Base-by-base conservation (phyloP, 345 rosid species). In the Anacardium occidentale region DNA sequence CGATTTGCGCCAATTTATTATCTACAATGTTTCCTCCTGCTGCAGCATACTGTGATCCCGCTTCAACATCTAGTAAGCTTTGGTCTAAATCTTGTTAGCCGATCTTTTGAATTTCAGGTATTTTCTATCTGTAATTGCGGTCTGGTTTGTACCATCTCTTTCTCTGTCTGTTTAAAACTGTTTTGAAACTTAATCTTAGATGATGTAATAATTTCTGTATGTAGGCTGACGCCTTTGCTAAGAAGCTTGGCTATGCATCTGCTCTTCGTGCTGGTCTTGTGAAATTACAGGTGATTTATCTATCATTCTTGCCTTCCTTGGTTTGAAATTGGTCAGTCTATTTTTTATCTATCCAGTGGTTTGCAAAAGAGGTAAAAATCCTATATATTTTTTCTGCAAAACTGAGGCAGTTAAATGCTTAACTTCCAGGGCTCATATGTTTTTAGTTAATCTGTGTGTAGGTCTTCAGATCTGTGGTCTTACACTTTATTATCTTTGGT, bases 31-130 rank as follows among this genome's bases (percentile, higher is more conserved):
- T 22, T 32, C 3, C 14, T 53, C 44, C 25, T 9, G 12, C 45
- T 80, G 78, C 96, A 96, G 99, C 94, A 96, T 80, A 91, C 93
- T 8, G 91, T 93, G 26, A 93, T 87, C 76, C 99, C 99, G 66
- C 75, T 93, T 47, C 97, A 93, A 72, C 99, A 91, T 80, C 87
- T 96, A 2, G 90, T 96, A 62, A 91, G 83, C 80, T 85, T 96
- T 78, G 93, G 89, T 66, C 94, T 92, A 58, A 96, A 96, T 83
- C 93, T 93, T 37, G 94, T 96, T 79, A 96, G 98, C 85, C 85
- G 98, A 66, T 87, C 99, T 2, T 96, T 96, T 75, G 99, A 96
- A 82, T 96, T 93, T 83, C 99, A 93, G 98, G 99, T 96, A 76
- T 64, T 40, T 74, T 55, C 47, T 65, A 55, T 10, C 53, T 55